Base-by-base conservation (phyloP, 768 basidiomycete genomes). In the Boletus pseudo-olivaceus region DNA sequence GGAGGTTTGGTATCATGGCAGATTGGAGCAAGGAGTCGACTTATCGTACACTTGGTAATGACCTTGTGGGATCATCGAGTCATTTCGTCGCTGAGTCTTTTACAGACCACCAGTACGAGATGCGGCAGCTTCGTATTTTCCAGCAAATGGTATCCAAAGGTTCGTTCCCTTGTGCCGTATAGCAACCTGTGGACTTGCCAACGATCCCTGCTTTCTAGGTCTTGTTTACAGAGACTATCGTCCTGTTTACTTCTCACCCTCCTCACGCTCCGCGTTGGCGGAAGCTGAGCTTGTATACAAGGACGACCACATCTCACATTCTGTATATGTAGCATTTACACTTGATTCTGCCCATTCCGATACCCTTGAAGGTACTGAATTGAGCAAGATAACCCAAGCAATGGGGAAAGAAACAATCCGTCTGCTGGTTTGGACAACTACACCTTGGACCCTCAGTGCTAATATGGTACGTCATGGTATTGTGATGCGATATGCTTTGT, bases 161-260 rank as follows among this genome's bases (percentile, higher is more conserved):
- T 86, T 53, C 7, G 39, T 29, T 23, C 20, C 26, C n/a, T 47
- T 20, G 19, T 42, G 8, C 9, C 2, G 7, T 10, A 32, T 38
- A 9, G 44, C 19, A 17, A 50, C 49, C 23, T 27, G n/a, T 48
- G 34, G 15, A 14, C 48, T 27, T 20, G 11, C 6, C 47, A 29
- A 52, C 14, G 9, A 19, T 7, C 23, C n/a, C 8, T 20, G 2
- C 29, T 20, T 29, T 50, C 29, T 5, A 88, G 92, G 87, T 40
- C 78, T 93, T 20, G 89, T 98, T 54, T 90, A 88, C 61, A 80
- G 92, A 51, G 85, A 89, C 56, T 85, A 91, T 62, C 85, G 93
- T 29, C 96, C 96, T 0, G 92, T 95, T 6, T 84, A 97, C 68
- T 98, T 92, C 68, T 98, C 96, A 0, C 96, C 96, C 3, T 96